A percentile compares a stretch with the other conserved stretches of the same genome.
These are phyloP conservation scores for Allantophomopsis cytisporea DNA, from an alignment of 2,329 filamentous ascomycete genomes.

Conservation along the genomic window DNA sequence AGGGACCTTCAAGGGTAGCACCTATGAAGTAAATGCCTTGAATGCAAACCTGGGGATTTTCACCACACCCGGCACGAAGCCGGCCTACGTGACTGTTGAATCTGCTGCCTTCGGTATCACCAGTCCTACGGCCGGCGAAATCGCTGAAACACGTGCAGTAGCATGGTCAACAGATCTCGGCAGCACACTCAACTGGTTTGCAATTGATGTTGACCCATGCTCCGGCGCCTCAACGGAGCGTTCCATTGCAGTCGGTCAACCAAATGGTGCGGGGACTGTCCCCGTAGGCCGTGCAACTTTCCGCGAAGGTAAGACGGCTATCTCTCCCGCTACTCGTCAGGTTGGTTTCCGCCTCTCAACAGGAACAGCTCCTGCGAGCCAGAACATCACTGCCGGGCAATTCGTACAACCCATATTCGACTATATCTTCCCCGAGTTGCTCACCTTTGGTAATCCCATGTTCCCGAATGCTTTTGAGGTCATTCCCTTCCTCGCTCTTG, in stretches of 20 bases:
- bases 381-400: constrained; percentile 23
- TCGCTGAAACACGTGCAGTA: constrained; percentile 18
- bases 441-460: constrained; percentile 19
- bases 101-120: constrained; percentile 25
- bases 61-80: constrained; percentile 16
- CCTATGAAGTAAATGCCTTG: constrained; percentile 22
- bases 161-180: constrained; percentile 21
- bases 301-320: constrained; percentile 14
- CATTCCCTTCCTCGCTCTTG: constrained; percentile 18
- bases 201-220: constrained; percentile 27
- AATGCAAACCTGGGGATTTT: constrained; percentile 24
- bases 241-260: constrained; percentile 16
- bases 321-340: constrained; percentile 23
- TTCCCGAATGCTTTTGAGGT: constrained; percentile 21
- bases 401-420: constrained; percentile 25
- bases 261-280: constrained; percentile 14
- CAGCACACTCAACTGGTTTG: constrained; percentile 20
- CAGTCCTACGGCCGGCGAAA: constrained; percentile 18
- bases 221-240: constrained; percentile 23
- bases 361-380: constrained; percentile 20
- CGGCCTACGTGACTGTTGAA: constrained; percentile 26
- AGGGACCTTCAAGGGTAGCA: constrained; percentile 17
- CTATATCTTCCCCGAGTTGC: constrained; percentile 27
- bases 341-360: constrained; percentile 18
- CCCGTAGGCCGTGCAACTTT: constrained; percentile 24